Conservation (phyloP, 2,329 filamentous ascomycete species). For the Pseudogymnoascus pannorum region DNA sequence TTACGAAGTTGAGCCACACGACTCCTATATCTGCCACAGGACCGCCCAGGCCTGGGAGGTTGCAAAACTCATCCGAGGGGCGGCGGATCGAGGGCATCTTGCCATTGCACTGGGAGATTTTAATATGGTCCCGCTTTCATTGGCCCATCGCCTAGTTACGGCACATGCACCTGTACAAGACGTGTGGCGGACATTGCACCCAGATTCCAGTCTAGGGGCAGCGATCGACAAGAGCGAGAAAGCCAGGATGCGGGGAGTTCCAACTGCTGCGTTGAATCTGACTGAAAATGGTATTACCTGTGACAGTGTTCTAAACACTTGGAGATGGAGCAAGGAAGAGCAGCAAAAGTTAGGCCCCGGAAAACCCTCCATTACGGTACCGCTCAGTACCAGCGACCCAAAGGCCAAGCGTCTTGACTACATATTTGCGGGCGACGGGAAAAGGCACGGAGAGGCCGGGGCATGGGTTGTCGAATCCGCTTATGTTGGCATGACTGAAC, state of each 20-base stretch:
- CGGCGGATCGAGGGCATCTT: constrained; percentile 71
- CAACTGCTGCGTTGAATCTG: constrained; percentile 72
- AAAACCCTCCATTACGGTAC: constrained; percentile 51
- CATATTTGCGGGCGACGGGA: constrained; percentile 67
- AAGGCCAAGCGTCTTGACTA: constrained; percentile 88
- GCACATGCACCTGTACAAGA: constrained; percentile 72
- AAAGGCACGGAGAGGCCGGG: constrained; percentile 27
- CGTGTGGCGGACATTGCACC: constrained; percentile 77
- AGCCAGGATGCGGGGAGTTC: constrained; percentile 57
- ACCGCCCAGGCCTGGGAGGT: constrained; percentile 94
- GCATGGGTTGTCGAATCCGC: constrained; percentile 64
- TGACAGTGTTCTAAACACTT: constrained; percentile 81
- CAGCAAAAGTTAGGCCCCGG: constrained; percentile 61
- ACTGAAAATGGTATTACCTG: constrained; percentile 78
- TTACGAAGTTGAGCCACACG: constrained; percentile 70
- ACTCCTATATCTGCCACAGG: constrained; percentile 85
- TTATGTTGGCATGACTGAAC: constrained; percentile 70
- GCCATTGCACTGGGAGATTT: constrained; percentile 88
- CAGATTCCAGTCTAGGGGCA: constrained; percentile 73
- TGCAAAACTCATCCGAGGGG: constrained; percentile 76
- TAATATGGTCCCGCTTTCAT: constrained; percentile 86
- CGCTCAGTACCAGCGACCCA: constrained; percentile 60
- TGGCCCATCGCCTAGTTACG: constrained; percentile 77
- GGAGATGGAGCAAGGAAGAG: constrained; percentile 74
- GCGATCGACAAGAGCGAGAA: constrained; percentile 61